Base-by-base conservation (phyloP, 257 asterid genomes). In the Petunia axillaris region DNA sequence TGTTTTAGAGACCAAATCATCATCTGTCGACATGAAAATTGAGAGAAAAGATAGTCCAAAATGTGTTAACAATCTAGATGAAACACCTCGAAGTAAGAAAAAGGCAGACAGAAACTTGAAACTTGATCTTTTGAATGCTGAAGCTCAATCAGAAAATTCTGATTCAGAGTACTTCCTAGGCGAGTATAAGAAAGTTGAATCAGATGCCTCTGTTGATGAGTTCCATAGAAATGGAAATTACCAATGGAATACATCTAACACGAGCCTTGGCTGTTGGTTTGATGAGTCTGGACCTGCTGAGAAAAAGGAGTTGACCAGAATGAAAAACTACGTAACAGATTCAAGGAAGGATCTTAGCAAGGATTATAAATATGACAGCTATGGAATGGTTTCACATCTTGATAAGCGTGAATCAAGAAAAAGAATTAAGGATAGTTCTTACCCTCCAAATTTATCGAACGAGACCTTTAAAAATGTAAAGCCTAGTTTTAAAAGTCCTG, bases 81-180 rank as follows among this genome's bases (percentile, higher is more conserved):
- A 81, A 70, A 64, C 80, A 39, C 79, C 82, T 16, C 58, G 79
- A 54, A 57, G 66, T 53, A 83, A 85, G 82, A 87, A 84, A 55
- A 52, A 10, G 76, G 85, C 54, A 60, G 82, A 67, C 65, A 77
- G 55, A 79, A 90, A 86, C 88, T 41, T 86, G 13, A 84, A 84
- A 64, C 87, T 77, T 38, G 68, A 77, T 80, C 64, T 41, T 78
- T 60, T 85, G 82, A 89, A 82, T 55, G 88, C 16, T 58, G 92
- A 85, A 67, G 68, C 82, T 58, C 87, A 87, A 57, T 79, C 78
- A 65, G 95, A 88, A 81, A 84, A 90, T 76, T 94, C 98, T 44
- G 98, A 93, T 84, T 94, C 99, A 4, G 98, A 90, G 64, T 93
- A 95, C 86, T 93, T 92, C 90, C 84, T 95, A 88, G 96, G 87